Conservation (phyloP, 225 moss, liverwort and hornwort genomes). For the Rhytidiadelphus loreus region DNA sequence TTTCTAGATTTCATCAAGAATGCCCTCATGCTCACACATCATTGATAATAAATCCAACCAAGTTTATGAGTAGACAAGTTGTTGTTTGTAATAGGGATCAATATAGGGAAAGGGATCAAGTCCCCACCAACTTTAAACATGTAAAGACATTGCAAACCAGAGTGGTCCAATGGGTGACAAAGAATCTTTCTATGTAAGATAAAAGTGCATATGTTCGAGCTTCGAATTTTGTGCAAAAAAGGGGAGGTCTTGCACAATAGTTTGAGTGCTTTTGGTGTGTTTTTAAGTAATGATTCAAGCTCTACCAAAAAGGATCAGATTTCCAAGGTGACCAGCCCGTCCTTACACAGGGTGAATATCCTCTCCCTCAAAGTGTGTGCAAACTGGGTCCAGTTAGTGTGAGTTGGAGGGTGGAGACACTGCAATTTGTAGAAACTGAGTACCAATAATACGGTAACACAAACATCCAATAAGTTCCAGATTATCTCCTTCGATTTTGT, state of each 20-base stretch:
- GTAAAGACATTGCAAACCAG: fast-evolving
- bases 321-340: not conserved
- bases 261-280: not conserved
- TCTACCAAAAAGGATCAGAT: not conserved
- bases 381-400: not conserved
- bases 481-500: not conserved
- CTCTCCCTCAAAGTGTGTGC: not conserved
- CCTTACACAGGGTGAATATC: not conserved
- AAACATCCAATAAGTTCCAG: not conserved
- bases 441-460: not conserved
- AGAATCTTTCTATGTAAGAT: not conserved
- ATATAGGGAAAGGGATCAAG: not conserved
- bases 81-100: not conserved
- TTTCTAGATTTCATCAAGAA: not conserved
- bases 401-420: not conserved
- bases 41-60: not conserved
- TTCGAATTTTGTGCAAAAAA: not conserved
- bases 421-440: not conserved
- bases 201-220: not conserved
- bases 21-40: not conserved
- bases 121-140: not conserved
- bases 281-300: not conserved
- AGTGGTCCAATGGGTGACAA: not conserved
- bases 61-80: not conserved
- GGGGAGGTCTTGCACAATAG: not conserved